Evolutionary conservation across 75 land plant species (phyloP).

Genomic region (Pinus albicaulis): DNA sequence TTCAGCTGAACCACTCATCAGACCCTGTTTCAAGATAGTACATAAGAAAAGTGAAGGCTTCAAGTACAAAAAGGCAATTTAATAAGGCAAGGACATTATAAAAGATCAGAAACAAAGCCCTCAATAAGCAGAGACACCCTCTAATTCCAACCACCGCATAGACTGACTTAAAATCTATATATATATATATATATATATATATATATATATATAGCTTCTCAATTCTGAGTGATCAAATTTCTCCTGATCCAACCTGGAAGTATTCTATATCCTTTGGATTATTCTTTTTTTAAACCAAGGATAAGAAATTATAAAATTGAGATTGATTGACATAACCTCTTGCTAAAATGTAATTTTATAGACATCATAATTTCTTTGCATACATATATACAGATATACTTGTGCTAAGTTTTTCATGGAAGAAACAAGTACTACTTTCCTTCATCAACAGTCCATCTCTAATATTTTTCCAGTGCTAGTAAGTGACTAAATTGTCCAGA

Average conservation of each 20-base stretch:
- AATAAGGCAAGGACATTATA: not conserved
- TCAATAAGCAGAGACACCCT: not conserved
- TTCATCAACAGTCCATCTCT: not conserved
- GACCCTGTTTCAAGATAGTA: constrained; percentile 47
- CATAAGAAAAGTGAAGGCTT: not conserved
- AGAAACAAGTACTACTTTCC: not conserved
- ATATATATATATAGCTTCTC: not conserved
- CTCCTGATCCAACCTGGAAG: not conserved
- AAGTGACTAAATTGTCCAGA: not conserved
- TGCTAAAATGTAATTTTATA: not conserved
- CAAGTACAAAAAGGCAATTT: not conserved
- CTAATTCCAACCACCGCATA: not conserved
- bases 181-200: too few species aligned
- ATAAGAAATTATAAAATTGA: not conserved
- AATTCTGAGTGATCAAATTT: not conserved
- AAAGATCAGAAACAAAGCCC: not conserved
- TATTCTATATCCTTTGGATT: not conserved
- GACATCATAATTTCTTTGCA: not conserved
- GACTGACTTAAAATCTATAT: not conserved
- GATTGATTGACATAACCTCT: not conserved
- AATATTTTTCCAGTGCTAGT: not conserved
- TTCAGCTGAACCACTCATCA: constrained; percentile 97
- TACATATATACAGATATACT: not conserved
- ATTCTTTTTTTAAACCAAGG: not conserved
- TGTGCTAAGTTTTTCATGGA: too few species aligned